Evolutionary conservation across 1,284 basidiomycete genomes (phyloP).

Genomic region (Mycosarcoma mackinlayi): DNA sequence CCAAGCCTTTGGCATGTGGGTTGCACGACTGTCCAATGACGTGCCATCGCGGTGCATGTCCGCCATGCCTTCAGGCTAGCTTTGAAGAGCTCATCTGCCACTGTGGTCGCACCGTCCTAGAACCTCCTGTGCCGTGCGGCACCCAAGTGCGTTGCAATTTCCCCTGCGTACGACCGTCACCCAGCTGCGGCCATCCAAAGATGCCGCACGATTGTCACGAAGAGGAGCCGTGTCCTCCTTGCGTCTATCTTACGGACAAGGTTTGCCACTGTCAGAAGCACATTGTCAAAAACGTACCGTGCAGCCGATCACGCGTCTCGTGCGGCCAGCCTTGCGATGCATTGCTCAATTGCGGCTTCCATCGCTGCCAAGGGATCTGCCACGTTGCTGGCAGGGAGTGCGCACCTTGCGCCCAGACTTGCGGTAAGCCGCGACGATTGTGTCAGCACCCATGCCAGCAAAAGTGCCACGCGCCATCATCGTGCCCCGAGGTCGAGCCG

Average conservation of each 20-base stretch:
- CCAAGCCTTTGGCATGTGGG: slow-evolving; percentile 61
- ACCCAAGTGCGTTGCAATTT: slow-evolving; percentile 61
- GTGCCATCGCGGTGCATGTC: slow-evolving; percentile 66
- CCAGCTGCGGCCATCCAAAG: slow-evolving; percentile 65
- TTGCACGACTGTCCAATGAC: slow-evolving; percentile 58
- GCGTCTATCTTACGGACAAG: slow-evolving; percentile 63
- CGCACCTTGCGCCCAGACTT: slow-evolving; percentile 58
- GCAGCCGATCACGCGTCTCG: slow-evolving; percentile 57
- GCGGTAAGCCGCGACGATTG: slow-evolving; percentile 57
- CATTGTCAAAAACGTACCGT: slow-evolving; percentile 62
- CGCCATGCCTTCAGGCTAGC: slow-evolving; percentile 64
- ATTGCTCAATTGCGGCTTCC: slow-evolving; percentile 61
- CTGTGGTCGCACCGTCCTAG: slow-evolving; percentile 65
- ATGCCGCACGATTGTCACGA: slow-evolving; percentile 65
- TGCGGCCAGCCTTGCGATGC: slow-evolving; percentile 62
- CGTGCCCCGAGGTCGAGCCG: slow-evolving; percentile 60
- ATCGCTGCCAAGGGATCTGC: slow-evolving; percentile 61
- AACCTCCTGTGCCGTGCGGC: slow-evolving; percentile 66
- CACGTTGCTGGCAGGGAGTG: slow-evolving; percentile 58
- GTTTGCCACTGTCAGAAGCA: slow-evolving; percentile 63
- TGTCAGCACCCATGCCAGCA: slow-evolving; percentile 63
- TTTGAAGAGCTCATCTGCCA: slow-evolving; percentile 65
- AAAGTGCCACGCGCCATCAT: slow-evolving; percentile 63
- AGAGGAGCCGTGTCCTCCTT: slow-evolving; percentile 63
- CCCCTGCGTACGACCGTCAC: slow-evolving; percentile 60